These are phyloP conservation scores for Eimeria mitis DNA, from an alignment of 169 alveolate species.

Conservation along the genomic window DNA sequence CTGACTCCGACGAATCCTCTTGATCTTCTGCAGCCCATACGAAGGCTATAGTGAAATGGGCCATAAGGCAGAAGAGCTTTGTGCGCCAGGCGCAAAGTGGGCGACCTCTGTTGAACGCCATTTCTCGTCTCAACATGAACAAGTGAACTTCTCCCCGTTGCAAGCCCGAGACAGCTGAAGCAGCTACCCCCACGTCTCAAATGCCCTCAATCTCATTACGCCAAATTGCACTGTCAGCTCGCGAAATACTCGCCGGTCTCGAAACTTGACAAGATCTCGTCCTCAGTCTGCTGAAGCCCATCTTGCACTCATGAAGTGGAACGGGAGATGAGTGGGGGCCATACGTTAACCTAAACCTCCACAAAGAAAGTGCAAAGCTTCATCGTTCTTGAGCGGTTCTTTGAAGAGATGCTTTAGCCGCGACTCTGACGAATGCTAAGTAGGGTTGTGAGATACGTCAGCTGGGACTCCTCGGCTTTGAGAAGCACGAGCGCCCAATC, in stretches of 20 bases:
- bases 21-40: constrained; percentile 19
- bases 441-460: not conserved
- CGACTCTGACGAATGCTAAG: not conserved
- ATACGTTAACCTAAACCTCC: not conserved
- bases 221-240: not conserved
- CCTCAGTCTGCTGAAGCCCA: not conserved
- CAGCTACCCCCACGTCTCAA: constrained; percentile 3
- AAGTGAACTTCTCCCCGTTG: constrained; percentile 4
- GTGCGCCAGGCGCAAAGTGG: constrained; percentile 28
- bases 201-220: constrained; percentile 9
- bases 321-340: not conserved
- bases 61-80: not conserved
- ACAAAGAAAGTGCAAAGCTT: not conserved
- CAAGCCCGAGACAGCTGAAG: not conserved
- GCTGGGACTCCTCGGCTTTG: not conserved
- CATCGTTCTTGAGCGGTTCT: not conserved
- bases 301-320: not conserved
- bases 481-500: not conserved
- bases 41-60: not conserved
- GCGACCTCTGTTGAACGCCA: not conserved
- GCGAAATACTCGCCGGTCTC: not conserved
- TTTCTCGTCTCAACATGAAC: not conserved
- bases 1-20: constrained; percentile 28
- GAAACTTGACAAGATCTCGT: not conserved
- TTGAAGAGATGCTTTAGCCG: not conserved